These are phyloP conservation scores for Logfia minima DNA, from an alignment of 129 eudicot species.

Conservation along the genomic window DNA sequence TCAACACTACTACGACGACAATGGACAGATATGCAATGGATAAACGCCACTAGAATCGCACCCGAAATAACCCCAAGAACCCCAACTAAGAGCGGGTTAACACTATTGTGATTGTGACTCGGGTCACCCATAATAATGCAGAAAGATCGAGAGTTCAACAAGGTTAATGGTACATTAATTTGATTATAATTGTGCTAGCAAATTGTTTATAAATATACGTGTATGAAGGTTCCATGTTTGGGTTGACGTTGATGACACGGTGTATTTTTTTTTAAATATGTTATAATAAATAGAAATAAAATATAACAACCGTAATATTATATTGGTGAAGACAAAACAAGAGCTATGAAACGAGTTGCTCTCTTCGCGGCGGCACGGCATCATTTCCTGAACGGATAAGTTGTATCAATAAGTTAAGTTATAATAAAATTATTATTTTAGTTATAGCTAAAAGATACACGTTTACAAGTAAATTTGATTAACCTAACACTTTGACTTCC, in stretches of 20 bases:
- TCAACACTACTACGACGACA: constrained; percentile 27
- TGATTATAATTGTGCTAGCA: neutral
- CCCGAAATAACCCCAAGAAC: constrained; percentile 62
- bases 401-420: too few species aligned
- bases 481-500: too few species aligned
- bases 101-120: constrained; percentile 15
- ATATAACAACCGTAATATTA: neutral
- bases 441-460: too few species aligned
- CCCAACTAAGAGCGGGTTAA: constrained; percentile 57
- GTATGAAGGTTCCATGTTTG: neutral
- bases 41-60: constrained; percentile 40
- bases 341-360: neutral
- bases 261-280: constrained; percentile 8
- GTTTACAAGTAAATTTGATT: too few species aligned
- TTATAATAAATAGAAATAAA: neutral
- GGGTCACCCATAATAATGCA: constrained; percentile 19
- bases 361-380: neutral
- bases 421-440: too few species aligned
- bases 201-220: constrained; percentile 12
- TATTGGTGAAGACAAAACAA: constrained; percentile 33
- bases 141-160: neutral
- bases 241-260: constrained; percentile 42
- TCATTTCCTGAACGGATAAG: too few species aligned
- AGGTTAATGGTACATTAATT: constrained; percentile 6
- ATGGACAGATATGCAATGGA: constrained; percentile 48